Evolutionary conservation across 1,284 basidiomycete genomes (phyloP), one percentile per base, ranked within the genome.

Genomic region (Cryptococcus neoformans): DNA sequence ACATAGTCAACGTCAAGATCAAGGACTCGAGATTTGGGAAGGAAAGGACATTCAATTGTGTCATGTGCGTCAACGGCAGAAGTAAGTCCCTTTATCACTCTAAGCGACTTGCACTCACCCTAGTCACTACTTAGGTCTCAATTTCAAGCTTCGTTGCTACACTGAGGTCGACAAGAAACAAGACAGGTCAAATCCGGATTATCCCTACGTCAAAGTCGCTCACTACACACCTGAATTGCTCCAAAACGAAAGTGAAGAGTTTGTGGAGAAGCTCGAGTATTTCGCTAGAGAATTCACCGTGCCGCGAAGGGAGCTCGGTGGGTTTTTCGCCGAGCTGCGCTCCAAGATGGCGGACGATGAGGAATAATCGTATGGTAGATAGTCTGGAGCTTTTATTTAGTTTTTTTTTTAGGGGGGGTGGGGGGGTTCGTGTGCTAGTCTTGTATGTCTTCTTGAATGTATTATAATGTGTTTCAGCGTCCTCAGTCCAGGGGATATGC

Each of bases 101-200:
- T 28, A 28, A 28, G 4, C 28, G 28, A 4, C 28, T 28, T 28
- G 28, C 28, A 28, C 28, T 28, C 28, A 28, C 28, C 28, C 4
- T 28, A 4, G 3, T 28, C 55, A 39, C 50, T 49, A 3, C 39
- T 36, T 53, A 77, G 75, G 67, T 52, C 60, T 75, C 12, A 72
- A 65, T n/a, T 78, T 76, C 71, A 72, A 72, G 53, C 61, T 76
- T 4, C 60, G 64, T 12, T 60, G 64, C 21, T 76, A 62, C 60
- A 73, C 64, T 49, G 61, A 67, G 49, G 60, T 66, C 42, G 66
- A 70, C 56, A 55, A 54, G 42, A 49, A 53, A 16, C n/a, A 14
- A 35, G 28, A 40, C 21, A 28, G 28, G 28, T 12, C 40, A 11
- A 41, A 41, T 41, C 54, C 37, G 50, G n/a, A 51, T 4, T 21